Evolutionary conservation across 371 early-diverging fungal species (phyloP).

Genomic region (Mortierella sp.): DNA sequence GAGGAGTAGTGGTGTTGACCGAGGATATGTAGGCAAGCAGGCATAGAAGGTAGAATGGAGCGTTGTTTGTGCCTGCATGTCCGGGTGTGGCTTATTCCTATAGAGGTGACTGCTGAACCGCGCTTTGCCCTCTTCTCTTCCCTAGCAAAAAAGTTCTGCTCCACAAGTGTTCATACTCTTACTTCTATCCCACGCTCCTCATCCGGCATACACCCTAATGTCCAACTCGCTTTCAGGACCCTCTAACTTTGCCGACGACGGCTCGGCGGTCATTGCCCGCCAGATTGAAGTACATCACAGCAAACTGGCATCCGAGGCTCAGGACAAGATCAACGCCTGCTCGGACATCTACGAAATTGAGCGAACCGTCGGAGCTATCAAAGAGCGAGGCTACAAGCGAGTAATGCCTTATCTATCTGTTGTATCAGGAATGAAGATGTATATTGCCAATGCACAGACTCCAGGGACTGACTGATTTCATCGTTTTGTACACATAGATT

Average conservation of each 20-base stretch:
- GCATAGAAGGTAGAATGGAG: neutral
- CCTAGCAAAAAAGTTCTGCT: neutral
- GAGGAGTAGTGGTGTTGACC: neutral
- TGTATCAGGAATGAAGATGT: neutral
- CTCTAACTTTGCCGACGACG: conserved; percentile 76
- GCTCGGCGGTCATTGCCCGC: conserved; percentile 73
- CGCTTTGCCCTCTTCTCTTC: conserved; percentile 5
- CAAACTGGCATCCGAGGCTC: conserved; percentile 40
- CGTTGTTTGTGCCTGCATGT: conserved; percentile 13
- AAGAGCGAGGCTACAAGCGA: conserved; percentile 64
- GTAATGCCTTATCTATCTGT: conserved; percentile 29
- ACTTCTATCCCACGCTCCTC: neutral
- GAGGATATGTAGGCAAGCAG: neutral
- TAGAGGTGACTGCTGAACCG: neutral
- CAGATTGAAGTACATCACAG: conserved; percentile 63
- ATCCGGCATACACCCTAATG: conserved; percentile 10
- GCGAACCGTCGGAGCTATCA: conserved; percentile 70
- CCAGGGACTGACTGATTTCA: neutral
- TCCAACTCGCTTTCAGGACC: conserved; percentile 65
- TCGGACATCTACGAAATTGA: conserved; percentile 75
- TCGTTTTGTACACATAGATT: conserved; percentile 50
- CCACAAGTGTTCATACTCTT: neutral
- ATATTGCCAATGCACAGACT: no score
- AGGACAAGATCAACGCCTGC: conserved; percentile 56
- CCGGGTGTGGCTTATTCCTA: conserved; percentile 24